Evolutionary conservation across 371 early-diverging fungal species (phyloP).

Genomic region (Batkoa obscura): DNA sequence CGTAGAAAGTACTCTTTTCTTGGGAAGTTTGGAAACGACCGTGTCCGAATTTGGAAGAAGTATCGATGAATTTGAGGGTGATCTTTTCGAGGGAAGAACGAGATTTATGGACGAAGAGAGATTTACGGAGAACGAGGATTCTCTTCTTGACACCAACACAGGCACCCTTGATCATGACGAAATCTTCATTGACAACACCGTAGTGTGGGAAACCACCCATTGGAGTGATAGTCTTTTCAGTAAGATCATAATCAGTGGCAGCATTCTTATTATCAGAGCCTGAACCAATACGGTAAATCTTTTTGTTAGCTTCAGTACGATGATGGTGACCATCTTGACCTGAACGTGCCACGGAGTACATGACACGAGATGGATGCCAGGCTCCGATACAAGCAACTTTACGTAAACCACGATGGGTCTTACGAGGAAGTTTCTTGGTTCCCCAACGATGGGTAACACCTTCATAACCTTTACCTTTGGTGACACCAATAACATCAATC

Average conservation of each 20-base stretch:
- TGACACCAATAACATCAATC: slow-evolving; percentile 97
- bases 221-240: slow-evolving; percentile 95
- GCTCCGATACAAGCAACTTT: slow-evolving; percentile 99
- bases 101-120: slow-evolving; percentile 82
- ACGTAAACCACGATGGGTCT: slow-evolving; percentile 99
- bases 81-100: slow-evolving; percentile 94
- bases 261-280: slow-evolving; percentile 70
- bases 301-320: slow-evolving; percentile 99
- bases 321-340: slow-evolving; percentile 99
- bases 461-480: slow-evolving; percentile 99
- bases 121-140: slow-evolving; percentile 97
- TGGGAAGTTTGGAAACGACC: slow-evolving; percentile 99
- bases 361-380: slow-evolving; percentile 99
- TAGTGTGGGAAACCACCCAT: slow-evolving; percentile 99
- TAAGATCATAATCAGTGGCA: slow-evolving; percentile 96
- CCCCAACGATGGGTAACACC: slow-evolving; percentile 99
- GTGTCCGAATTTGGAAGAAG: slow-evolving; percentile 99
- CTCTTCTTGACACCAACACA: slow-evolving; percentile 97
- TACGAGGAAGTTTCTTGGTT: slow-evolving; percentile 99
- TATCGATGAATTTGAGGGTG: slow-evolving; percentile 92
- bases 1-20: slow-evolving; percentile 96
- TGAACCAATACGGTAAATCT: slow-evolving; percentile 97
- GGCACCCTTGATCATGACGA: slow-evolving; percentile 97
- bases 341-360: slow-evolving; percentile 99
- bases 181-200: slow-evolving; percentile 97